Base-by-base conservation (phyloP, 768 basidiomycete genomes). In the Leucosporidium scottii region DNA sequence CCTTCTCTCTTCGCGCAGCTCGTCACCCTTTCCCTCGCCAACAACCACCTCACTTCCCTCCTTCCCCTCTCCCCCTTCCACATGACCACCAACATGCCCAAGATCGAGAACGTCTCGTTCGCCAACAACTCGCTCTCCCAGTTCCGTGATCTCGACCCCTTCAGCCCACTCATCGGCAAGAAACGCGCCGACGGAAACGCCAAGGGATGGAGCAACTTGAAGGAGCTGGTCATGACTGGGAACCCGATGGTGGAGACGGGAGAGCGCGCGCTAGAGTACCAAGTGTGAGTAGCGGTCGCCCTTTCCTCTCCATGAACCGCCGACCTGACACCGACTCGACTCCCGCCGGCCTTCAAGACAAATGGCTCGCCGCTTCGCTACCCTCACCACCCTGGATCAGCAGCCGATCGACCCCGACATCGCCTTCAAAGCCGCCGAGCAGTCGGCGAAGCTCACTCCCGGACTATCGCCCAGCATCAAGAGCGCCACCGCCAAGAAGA, bases 301-400 rank as follows among this genome's bases (percentile, higher is more conserved):
- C 50, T 34, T 3, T 66, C 13, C 27, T 60, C 25, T 28, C 49
- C 23, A 27, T 23, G 20, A 18, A 25, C 28, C 4, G 28, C 54
- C 27, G 44, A 23, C 50, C 58, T 57, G 51, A 67, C 21, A 44
- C 8, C 60, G 30, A 56, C 20, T 51, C 57, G 67, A 61, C 51
- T 68, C 18, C 15, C 8, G 17, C 5, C 48, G n/a, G n/a, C 21
- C 31, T 25, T 64, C 36, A 75, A 93, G 93, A 71, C 89, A 93
- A 70, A 83, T 94, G 66, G 82, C 85, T 18, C 83, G 87, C 53
- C 86, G 90, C 54, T 93, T 97, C 76, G 83, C 89, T 1, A 84
- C 89, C 36, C 78, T 98, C 50, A 84, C 86, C 64, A 87, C 93
- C 68, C 82, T 97, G 64, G 94, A 98, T 76, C 84, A 86, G 70